Percentiles rank a stretch among this genome's conserved stretches.
These are phyloP conservation scores for Helenozyma rhizophorensis DNA, from an alignment of 805 yeast species.

Conservation along the genomic window DNA sequence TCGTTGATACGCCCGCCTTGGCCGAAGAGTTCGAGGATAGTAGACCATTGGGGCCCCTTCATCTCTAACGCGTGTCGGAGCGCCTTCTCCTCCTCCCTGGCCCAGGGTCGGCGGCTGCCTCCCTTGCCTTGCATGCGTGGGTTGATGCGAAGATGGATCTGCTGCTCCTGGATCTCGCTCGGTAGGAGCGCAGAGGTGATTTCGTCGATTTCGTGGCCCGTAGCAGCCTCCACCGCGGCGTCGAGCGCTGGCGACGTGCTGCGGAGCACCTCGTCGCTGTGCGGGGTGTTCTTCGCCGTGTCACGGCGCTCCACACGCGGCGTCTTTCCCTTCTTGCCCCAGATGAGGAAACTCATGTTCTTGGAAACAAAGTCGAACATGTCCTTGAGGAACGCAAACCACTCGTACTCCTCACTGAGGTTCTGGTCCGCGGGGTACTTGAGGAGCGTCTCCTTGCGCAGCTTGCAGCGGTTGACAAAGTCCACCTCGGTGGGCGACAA, in stretches of 20 bases:
- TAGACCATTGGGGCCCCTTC: conserved; percentile 93
- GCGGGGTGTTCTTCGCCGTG: conserved; percentile 7
- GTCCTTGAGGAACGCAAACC: conserved; percentile 80
- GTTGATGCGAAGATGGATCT: conserved; percentile 35
- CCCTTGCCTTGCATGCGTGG: conserved; percentile 25
- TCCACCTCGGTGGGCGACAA: conserved; percentile 77
- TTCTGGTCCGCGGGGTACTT: conserved; percentile 44
- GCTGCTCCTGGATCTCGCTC: conserved; percentile 41
- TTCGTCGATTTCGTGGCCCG: conserved; percentile 21
- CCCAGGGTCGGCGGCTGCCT: conserved; percentile 67
- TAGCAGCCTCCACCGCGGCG: not conserved
- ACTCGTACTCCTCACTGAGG: conserved; percentile 71
- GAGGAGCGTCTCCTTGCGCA: conserved; percentile 61
- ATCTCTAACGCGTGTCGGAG: conserved; percentile 72
- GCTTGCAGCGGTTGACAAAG: conserved; percentile 67
- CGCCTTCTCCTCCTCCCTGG: conserved; percentile 83
- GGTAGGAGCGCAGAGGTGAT: conserved; percentile 34
- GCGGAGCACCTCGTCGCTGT: conserved; percentile 14
- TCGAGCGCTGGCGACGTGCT: not conserved
- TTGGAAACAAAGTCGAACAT: conserved; percentile 73
- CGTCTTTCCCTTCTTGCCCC: conserved; percentile 52
- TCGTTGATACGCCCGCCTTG: conserved; percentile 89
- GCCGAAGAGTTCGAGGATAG: conserved; percentile 85
- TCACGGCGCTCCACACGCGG: conserved; percentile 3
- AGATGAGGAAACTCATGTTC: conserved; percentile 65